Base-by-base conservation (phyloP, 2,329 filamentous ascomycete species). In the Fusarium burgessii region DNA sequence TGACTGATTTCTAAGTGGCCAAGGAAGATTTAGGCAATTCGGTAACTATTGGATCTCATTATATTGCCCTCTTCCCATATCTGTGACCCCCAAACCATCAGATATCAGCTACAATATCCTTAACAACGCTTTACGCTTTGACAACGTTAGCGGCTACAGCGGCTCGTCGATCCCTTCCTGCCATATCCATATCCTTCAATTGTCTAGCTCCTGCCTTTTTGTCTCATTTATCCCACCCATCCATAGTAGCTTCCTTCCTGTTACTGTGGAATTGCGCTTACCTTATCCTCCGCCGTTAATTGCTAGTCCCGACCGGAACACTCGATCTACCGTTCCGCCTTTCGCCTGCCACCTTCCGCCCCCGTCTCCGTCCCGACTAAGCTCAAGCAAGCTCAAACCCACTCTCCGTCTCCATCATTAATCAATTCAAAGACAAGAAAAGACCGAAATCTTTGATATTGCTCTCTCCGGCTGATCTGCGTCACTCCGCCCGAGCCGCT, bases 141-240 rank as follows among this genome's bases (percentile, higher is more conserved):
- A 64, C 25, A 42, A 43, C 58, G 43, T 62, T 51, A 58, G 65
- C 55, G 56, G 47, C 52, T 72, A 49, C 60, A 66, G 68, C 65
- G 70, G 69, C 50, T 70, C 35, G 69, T 58, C 50, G 69, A 72
- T 72, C 62, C 41, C 62, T 64, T 64, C 60, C 61, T 59, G 59
- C 47, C 50, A 47, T 43, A 62, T 45, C 41, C 45, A 35, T 47
- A 63, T 56, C 41, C 45, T 58, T 54, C 55, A 58, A 58, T 54
- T 52, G 45, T 43, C 27, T 33, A 45, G 36, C 38, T 43, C 46
- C 45, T 55, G 43, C 38, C 58, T 54, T 43, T 50, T 55, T 57
- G 49, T 63, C 58, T 56, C 59, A 49, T 72, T 32, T 32, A 36
- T 62, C 52, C 56, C 40, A 43, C 23, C 47, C 36, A 52, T 66